Evolutionary conservation across 306 rosid species (phyloP).

Genomic region (Glycine tomentella): DNA sequence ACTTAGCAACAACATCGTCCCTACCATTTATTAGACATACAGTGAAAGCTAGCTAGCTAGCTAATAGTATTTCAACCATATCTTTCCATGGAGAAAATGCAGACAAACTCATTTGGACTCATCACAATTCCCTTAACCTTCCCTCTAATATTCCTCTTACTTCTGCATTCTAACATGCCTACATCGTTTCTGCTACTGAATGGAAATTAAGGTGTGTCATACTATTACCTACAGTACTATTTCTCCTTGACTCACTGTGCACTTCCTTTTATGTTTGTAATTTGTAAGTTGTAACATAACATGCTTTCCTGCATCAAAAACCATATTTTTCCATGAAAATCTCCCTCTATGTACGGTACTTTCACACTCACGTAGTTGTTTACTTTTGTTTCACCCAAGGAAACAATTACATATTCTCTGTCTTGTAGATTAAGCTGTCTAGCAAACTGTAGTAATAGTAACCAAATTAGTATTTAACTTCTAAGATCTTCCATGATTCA

Average conservation of each 20-base stretch:
- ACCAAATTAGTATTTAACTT: not conserved
- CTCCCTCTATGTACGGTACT: not conserved
- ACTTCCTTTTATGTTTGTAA: conserved; percentile 6
- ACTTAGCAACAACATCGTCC: conserved; percentile 6
- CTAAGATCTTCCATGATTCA: not conserved
- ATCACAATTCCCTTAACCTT: too few species aligned
- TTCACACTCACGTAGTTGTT: not conserved
- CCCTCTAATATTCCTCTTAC: not conserved
- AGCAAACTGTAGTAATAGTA: not conserved
- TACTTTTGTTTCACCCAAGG: conserved; percentile 4
- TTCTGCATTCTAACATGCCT: not conserved
- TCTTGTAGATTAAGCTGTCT: not conserved
- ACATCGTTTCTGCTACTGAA: conserved; percentile 23
- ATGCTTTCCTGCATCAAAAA: conserved; percentile 24
- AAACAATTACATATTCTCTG: not conserved
- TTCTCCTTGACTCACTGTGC: not conserved
- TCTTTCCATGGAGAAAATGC: conserved; percentile 13
- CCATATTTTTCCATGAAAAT: conserved; percentile 7
- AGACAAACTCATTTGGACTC: not conserved
- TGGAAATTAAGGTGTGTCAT: conserved; percentile 23
- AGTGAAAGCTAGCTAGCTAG: not conserved
- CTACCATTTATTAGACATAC: conserved; percentile 18
- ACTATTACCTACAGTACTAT: not conserved
- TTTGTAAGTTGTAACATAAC: not conserved
- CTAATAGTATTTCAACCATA: not conserved